Percentiles rank a stretch among this genome's conserved stretches.
Evolutionary conservation across 371 early-diverging fungal species (phyloP).

Genomic region (Mucor irregularis): DNA sequence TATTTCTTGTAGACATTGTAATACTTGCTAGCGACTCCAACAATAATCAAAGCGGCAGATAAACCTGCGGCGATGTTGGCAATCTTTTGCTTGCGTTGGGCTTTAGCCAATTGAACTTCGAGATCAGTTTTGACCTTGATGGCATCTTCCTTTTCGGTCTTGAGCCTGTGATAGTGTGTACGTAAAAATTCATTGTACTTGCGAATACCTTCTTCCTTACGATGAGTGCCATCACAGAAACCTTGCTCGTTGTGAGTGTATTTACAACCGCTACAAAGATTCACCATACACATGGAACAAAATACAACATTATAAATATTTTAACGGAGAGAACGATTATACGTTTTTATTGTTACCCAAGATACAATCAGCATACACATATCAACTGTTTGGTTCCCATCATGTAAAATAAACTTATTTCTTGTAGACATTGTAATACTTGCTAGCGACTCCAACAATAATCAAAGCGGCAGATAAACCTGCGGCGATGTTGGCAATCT

Average conservation of each 20-base stretch:
- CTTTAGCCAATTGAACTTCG: constrained; percentile 9
- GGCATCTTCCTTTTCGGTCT: constrained; percentile 14
- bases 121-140: constrained; percentile 4
- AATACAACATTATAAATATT: constrained; percentile 47
- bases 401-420: constrained; percentile 13
- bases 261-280: constrained; percentile 55
- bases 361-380: constrained; percentile 10
- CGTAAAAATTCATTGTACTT: constrained; percentile 37
- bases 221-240: constrained; percentile 39
- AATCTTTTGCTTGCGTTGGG: constrained; percentile 22
- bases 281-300: constrained; percentile 64
- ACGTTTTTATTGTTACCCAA: constrained; percentile 49
- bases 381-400: constrained; percentile 27
- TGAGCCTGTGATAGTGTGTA: constrained; percentile 28
- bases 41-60: constrained; percentile 10
- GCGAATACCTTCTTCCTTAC: constrained; percentile 34
- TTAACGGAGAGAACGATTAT: constrained; percentile 65
- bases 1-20: not conserved
- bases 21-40: constrained; percentile 13
- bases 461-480: constrained; percentile 16
- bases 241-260: constrained; percentile 28
- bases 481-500: constrained; percentile 14
- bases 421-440: not conserved
- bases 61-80: constrained; percentile 19
- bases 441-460: constrained; percentile 11